Evolutionary conservation across 371 early-diverging fungal species (phyloP), one percentile per base, ranked within the genome.

Genomic region (Paraphysoderma sedebokerense): DNA sequence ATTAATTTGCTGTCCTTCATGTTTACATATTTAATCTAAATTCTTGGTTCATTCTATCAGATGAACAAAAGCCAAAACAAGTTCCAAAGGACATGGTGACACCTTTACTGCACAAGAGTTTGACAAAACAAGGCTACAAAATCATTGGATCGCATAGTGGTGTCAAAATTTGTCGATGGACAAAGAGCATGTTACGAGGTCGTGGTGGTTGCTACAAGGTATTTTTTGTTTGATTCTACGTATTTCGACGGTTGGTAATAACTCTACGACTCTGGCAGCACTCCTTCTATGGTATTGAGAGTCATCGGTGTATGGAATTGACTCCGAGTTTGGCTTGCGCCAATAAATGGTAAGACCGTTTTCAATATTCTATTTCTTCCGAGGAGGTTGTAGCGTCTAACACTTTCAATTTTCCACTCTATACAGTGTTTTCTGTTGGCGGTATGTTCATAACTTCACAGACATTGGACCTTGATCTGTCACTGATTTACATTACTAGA

Each of bases 121-220:
- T 82, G 42, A 79, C 77, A 27, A 83, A 85, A 56, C 81, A 83
- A 59, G 81, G 84, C 1, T 83, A 85, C 57, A 81, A 80, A 57
- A 74, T 83, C 32, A 70, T 85, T 38, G 84, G 82, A 28, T 55
- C 79, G 5, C 84, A 85, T 55, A 77, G 77, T 4, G 84, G 81
- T 27, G 84, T 85, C 30, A 85, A 83, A 63, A 73, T 85, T 40
- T 82, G 83, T 58, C 72, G 82, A 31, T 85, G 82, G 86, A 85
- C 82, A 8, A 85, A 82, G 58, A 60, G 74, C 13, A 80, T 80
- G 44, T 57, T 85, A 30, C 67, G 81, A 47, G 82, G 82, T 26
- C 71, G 80, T 38, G 85, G 85, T 20, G 82, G 79, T 51, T 85
- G 83, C 52, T 85, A 83, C 56, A 85, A 82, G n/a, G n/a, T n/a